Conservation (phyloP, 2,329 filamentous ascomycete species). For the Dactylellina cionopaga region DNA sequence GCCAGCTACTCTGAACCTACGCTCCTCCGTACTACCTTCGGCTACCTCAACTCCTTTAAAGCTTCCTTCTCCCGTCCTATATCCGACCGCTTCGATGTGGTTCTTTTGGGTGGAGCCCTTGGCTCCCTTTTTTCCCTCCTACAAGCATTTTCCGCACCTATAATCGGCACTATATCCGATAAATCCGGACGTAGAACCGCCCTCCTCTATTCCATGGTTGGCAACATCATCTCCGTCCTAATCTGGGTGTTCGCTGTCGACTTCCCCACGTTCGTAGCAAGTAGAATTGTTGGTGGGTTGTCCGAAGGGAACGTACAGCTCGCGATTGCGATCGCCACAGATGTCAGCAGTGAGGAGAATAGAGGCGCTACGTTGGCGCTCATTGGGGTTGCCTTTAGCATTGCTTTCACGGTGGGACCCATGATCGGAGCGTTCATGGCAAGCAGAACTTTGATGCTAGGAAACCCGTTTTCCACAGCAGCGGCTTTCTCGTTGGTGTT, state of each 20-base stretch:
- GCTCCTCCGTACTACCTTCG: constrained; percentile 80
- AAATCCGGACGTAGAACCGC: constrained; percentile 81
- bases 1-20: constrained; percentile 27
- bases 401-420: constrained; percentile 96
- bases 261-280: constrained; percentile 95
- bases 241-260: constrained; percentile 94
- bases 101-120: constrained; percentile 89
- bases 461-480: constrained; percentile 92
- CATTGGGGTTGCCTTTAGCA: constrained; percentile 94
- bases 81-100: constrained; percentile 95
- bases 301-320: constrained; percentile 98
- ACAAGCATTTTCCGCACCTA: constrained; percentile 88
- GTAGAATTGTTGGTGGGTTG: constrained; percentile 86
- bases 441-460: constrained; percentile 75
- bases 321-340: constrained; percentile 93
- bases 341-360: constrained; percentile 86
- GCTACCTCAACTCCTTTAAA: constrained; percentile 92
- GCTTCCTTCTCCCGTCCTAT: constrained; percentile 90
- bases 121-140: constrained; percentile 93
- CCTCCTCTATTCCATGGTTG: constrained; percentile 87
- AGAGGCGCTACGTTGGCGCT: constrained; percentile 94
- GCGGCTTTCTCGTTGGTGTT: constrained; percentile 86
- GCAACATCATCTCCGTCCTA: constrained; percentile 91
- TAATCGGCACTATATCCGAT: constrained; percentile 90
- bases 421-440: constrained; percentile 88